Base-by-base conservation (phyloP, 78 protist genomes). In the Cavenderia fasciculata region DNA sequence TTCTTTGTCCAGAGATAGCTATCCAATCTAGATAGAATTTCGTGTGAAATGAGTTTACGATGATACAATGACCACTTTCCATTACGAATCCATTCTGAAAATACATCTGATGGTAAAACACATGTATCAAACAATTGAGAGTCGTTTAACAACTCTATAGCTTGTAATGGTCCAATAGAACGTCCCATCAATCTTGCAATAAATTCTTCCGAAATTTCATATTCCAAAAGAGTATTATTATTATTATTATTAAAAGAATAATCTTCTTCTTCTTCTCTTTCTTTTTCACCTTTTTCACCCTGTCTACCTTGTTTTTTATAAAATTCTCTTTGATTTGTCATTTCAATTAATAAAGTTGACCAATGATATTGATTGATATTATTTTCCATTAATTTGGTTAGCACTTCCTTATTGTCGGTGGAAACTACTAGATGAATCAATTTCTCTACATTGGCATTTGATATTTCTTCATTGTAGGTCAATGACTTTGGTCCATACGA, bases 1-100 rank as follows among this genome's bases (percentile, higher is more conserved):
- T 82, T 82, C 59, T 82, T 82, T 18, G 73, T 40, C 90, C 90
- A 82, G 59, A 82, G 49, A 44, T 82, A 74, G 41, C 78, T 68
- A 36, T 82, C 90, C 7, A 82, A 41, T 11, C 51, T 3, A 4
- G 76, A 56, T 33, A 82, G 33, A 16, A 82, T 82, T 38, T 82
- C 90, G 40, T 82, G 73, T 4, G 90, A 52, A 19, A 82, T 18
- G 21, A 43, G 18, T 23, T 59, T 43, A n/a, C 78, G 6, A n/a
- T 82, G 29, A 40, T 68, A 82, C 16, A 82, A 18, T 43, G 90
- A 49, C 90, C 90, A 82, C 57, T 68, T 82, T 10, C 90, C 90
- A 68, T 51, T 38, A 16, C 40, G 44, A 12, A 82, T 51, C 90
- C 90, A 82, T 27, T 82, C 72, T 1, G 78, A 52, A 14, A 82